phyloP scores from a whole-genome alignment of 108 stramenopile genomes.

The Asterionellopsis glacialis region DNA sequence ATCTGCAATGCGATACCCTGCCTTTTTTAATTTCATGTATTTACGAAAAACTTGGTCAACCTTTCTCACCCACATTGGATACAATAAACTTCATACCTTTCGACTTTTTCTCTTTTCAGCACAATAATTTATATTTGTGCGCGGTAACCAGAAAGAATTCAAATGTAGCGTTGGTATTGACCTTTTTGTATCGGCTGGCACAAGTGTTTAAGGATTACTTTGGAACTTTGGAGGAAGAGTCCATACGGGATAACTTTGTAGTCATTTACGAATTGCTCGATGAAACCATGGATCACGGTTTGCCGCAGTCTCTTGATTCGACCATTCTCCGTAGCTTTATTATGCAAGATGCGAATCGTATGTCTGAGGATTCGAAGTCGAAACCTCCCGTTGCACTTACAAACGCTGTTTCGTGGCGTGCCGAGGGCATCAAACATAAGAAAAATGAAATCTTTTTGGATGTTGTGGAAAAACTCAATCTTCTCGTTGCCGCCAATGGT shows the following conservation, averaged over 20 bases:
- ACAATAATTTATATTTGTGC: slow-evolving; percentile 95
- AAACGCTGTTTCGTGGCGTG: slow-evolving; percentile 97
- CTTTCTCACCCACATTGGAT: background rate
- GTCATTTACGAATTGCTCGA: slow-evolving; percentile 98
- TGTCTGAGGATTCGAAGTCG: slow-evolving; percentile 72
- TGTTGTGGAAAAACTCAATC: slow-evolving; percentile 98
- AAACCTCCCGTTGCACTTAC: slow-evolving; percentile 96
- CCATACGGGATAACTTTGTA: slow-evolving; percentile 98
- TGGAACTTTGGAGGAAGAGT: slow-evolving; percentile 96
- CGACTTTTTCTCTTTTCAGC: slow-evolving; percentile 34
- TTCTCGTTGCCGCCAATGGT: slow-evolving; percentile 96
- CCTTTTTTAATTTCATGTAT: background rate
- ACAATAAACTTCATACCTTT: background rate
- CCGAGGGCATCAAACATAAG: slow-evolving; percentile 98
- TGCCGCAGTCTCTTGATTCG: slow-evolving; percentile 90
- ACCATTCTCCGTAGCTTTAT: slow-evolving; percentile 92
- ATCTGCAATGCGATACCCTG: background rate
- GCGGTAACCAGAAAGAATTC: slow-evolving; percentile 95
- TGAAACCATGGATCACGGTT: slow-evolving; percentile 99
- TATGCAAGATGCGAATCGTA: slow-evolving; percentile 92
- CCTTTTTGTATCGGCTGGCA: slow-evolving; percentile 87
- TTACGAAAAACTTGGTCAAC: background rate
- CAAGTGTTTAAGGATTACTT: slow-evolving; percentile 98
- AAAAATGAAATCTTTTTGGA: slow-evolving; percentile 99
- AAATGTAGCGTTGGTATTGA: slow-evolving; percentile 91